Evolutionary conservation across 306 rosid genomes (phyloP).

Genomic region (Heteromeles arbutifolia): DNA sequence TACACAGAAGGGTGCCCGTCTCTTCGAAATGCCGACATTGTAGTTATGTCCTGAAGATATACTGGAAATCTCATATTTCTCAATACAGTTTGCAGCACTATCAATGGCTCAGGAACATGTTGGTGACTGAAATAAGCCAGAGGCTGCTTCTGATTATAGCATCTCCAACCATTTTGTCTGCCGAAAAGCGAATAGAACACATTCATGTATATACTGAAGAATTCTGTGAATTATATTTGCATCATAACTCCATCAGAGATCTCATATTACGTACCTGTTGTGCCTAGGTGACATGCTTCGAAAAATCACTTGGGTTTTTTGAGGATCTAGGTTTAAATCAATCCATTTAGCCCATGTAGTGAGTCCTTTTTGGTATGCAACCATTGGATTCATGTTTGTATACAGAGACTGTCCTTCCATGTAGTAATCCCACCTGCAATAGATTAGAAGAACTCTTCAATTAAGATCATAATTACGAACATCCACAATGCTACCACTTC

Average conservation of each 20-base stretch:
- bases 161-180: slow-evolving; percentile 92
- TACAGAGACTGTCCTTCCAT: slow-evolving; percentile 58
- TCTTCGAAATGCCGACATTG: slow-evolving; percentile 73
- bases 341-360: slow-evolving; percentile 97
- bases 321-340: slow-evolving; percentile 70
- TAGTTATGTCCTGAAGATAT: slow-evolving; percentile 75
- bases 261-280: slow-evolving; percentile 55
- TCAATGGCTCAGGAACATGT: slow-evolving; percentile 69
- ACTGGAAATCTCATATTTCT: slow-evolving; percentile 86
- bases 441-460: not conserved
- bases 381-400: slow-evolving; percentile 76
- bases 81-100: slow-evolving; percentile 64
- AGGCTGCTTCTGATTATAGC: slow-evolving; percentile 85
- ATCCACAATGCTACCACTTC: not conserved
- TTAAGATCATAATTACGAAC: not conserved
- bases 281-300: slow-evolving; percentile 96
- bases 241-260: not conserved
- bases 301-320: slow-evolving; percentile 56
- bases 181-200: not conserved
- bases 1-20: slow-evolving; percentile 95
- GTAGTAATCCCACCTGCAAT: slow-evolving; percentile 87
- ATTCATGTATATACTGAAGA: not conserved
- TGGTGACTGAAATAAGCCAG: slow-evolving; percentile 60
- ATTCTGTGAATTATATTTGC: not conserved
- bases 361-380: slow-evolving; percentile 93